A percentile compares a stretch with the other conserved stretches of the same genome.
Conservation (phyloP, 148 eudicot genomes). For the Camellia lanceoleosa region DNA sequence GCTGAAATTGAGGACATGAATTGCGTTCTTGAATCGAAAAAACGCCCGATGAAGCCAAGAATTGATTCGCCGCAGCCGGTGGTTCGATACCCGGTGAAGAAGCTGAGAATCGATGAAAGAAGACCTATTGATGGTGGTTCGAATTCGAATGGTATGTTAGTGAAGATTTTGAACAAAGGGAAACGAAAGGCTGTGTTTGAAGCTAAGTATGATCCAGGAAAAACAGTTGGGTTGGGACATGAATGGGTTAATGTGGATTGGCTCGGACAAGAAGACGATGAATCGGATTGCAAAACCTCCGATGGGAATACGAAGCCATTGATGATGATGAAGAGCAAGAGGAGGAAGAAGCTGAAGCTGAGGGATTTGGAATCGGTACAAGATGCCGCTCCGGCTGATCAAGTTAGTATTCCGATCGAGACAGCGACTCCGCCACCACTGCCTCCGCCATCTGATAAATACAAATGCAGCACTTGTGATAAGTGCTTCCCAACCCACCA, state of each 20-base stretch:
- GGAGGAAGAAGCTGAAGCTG: conserved; percentile 27
- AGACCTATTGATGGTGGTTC: not conserved
- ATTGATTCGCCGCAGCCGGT: not conserved
- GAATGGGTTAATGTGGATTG: not conserved
- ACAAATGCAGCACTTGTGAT: conserved; percentile 43
- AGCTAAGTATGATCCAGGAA: not conserved
- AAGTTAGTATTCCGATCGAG: not conserved
- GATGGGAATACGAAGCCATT: not conserved
- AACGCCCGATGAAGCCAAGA: not conserved
- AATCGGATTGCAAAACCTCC: not conserved
- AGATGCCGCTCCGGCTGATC: not conserved
- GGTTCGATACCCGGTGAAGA: not conserved
- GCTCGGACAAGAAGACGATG: not conserved
- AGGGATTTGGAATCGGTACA: conserved; percentile 26
- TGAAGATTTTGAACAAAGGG: not conserved
- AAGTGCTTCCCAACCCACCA: conserved; percentile 41
- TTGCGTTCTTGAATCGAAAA: conserved; percentile 3
- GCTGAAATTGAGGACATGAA: conserved; percentile 4
- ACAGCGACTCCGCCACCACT: not conserved
- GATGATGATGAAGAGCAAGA: conserved; percentile 14
- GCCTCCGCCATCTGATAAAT: not conserved
- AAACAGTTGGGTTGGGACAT: not conserved
- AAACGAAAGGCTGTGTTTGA: not conserved
- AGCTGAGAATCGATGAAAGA: conserved; percentile 9
- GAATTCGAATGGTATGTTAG: not conserved